A percentile compares a stretch with the other conserved stretches of the same genome.
Evolutionary conservation across 78 protist species (phyloP).

Genomic region (Dictyostelium purpureum): DNA sequence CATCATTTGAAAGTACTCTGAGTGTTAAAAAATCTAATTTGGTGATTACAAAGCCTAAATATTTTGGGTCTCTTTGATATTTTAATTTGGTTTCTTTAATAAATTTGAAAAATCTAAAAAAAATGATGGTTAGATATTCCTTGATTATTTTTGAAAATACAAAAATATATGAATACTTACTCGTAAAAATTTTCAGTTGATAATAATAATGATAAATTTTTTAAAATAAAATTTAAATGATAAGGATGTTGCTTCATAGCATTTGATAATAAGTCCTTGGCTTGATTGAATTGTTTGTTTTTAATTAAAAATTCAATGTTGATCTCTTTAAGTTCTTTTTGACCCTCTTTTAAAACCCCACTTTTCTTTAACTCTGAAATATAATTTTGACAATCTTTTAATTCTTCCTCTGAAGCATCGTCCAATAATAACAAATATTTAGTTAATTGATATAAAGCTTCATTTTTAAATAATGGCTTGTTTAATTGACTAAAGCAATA

Average conservation of each 20-base stretch:
- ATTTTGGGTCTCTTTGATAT: neutral
- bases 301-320: neutral
- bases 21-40: neutral
- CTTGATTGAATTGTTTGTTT: neutral
- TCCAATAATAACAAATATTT: neutral
- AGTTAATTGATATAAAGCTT: neutral
- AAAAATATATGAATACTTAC: neutral
- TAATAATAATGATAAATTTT: neutral
- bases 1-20: neutral
- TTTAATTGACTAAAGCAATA: neutral
- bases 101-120: conserved; percentile 7
- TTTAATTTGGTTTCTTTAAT: neutral
- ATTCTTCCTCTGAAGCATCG: neutral
- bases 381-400: conserved; percentile 15
- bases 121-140: neutral
- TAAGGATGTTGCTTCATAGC: neutral
- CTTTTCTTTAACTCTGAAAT: neutral
- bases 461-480: conserved; percentile 19
- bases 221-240: conserved; percentile 2
- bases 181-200: neutral
- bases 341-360: neutral
- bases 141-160: neutral
- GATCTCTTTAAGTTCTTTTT: conserved; percentile 18
- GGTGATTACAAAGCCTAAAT: neutral
- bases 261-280: neutral